Base-by-base conservation (phyloP, 106 monocot species). In the Dactylorhiza incarnata region DNA sequence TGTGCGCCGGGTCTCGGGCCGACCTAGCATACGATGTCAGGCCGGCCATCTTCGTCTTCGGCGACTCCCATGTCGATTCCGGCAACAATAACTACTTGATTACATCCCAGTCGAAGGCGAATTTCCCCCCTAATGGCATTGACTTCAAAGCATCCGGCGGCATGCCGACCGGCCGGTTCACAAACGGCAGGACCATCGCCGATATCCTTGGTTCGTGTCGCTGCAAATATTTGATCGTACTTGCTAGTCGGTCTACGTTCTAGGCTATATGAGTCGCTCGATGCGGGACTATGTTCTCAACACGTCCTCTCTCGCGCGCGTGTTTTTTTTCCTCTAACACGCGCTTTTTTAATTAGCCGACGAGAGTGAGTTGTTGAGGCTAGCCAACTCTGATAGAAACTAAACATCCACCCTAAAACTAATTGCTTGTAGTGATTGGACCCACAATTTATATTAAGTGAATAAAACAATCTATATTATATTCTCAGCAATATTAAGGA, bases 21-120 rank as follows among this genome's bases (percentile, higher is more conserved):
- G 49, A 14, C 7, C 48, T 10, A 22, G 72, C 48, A 22, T 19
- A 73, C 3, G 73, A 73, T 13, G 26, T 48, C 4, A 45, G 61
- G 63, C 72, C 61, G 5, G 90, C 86, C 5, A 86, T 88, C 15
- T 91, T 85, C 75, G 77, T 95, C 45, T 95, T 95, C 25, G 87
- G 92, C 0, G 95, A 92, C 74, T 95, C 95, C 2, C 92, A 89
- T 5, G 95, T 95, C 15, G 95, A 95, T 55, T 78, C 87, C n/a
- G 95, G 95, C 19, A 95, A 92, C 81, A 95, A 95, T 52, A 95
- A 95, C 81, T 90, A 78, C 85, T 58, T 95, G 22, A 10, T 68
- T 5, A 77, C 72, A 22, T 6, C 95, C 8, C 71, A 92, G 58
- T 92, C 95, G 1, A 87, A 81, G 82, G 95, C 92, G 1, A 72